phyloP scores from a whole-genome alignment of 2,329 filamentous ascomycete genomes.

The Didymella sp. region DNA sequence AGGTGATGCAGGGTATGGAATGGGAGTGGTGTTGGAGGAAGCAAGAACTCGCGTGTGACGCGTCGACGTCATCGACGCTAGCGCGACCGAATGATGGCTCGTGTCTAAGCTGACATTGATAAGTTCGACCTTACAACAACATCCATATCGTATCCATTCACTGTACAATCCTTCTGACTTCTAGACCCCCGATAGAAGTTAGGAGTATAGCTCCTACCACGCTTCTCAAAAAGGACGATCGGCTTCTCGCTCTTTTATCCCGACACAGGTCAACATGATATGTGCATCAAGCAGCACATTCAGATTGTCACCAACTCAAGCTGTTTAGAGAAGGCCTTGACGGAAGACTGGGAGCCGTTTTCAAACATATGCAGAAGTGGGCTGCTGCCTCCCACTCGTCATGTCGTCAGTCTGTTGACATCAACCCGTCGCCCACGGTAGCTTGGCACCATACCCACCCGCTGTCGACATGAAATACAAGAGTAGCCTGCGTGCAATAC shows the following conservation, averaged over 20 bases:
- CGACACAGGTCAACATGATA: not conserved
- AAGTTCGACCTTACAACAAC: not conserved
- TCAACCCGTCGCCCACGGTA: not conserved
- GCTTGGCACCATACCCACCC: not conserved
- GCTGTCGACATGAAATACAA: not conserved
- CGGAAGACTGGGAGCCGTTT: not conserved
- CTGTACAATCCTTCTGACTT: not conserved
- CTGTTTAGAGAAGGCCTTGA: not conserved
- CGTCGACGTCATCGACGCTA: constrained; percentile 5
- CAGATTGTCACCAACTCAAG: not conserved
- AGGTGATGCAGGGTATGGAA: not conserved
- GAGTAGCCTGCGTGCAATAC: not conserved
- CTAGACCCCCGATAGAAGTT: not conserved
- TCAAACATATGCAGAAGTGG: too few relatives aligned
- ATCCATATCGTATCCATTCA: too few relatives aligned
- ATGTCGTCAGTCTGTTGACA: not conserved
- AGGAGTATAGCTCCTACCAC: not conserved
- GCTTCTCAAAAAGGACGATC: not conserved
- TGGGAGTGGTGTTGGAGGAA: not conserved
- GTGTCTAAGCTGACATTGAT: not conserved
- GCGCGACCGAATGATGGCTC: not conserved
- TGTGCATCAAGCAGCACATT: not conserved
- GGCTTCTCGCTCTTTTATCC: too few relatives aligned
- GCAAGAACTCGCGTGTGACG: constrained; percentile 1
- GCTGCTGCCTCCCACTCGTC: not conserved